Evolutionary conservation across 148 eudicot genomes (phyloP), one percentile per base, ranked within the genome.

Genomic region (Chenopodium suecicum): DNA sequence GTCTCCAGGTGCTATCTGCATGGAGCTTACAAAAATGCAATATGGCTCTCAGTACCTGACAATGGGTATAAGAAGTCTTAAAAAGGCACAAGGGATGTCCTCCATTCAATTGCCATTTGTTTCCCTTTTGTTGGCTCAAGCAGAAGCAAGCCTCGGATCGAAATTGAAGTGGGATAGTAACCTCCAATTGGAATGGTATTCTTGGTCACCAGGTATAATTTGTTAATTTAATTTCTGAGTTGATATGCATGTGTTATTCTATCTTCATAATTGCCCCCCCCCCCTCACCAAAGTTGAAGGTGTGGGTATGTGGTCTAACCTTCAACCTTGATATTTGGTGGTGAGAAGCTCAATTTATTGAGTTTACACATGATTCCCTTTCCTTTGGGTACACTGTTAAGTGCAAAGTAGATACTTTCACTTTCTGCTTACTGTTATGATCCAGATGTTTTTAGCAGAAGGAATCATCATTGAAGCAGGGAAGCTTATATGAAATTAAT

Each of bases 131-230:
- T 88, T 95, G 80, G 98, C 93, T 79, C 98, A 93, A 88, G 97
- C 94, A 54, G 98, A 95, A 90, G 98, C 86, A 82, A 95, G 97
- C 87, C 88, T 92, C 44, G 97, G 96, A 86, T 91, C 92, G 25
- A 91, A 89, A 82, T 78, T 54, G 20, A 91, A 92, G 80, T 95
- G 98, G 98, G 92, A 90, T 82, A 86, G 78, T 29, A 88, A 84
- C 82, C 89, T 93, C 77, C 85, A 81, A 54, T 87, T 85, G 80
- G 98, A 95, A 89, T 93, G 92, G 94, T 85, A 83, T 81, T 87
- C 93, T 63, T 95, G 98, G 98, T 89, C 92, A 65, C 85, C 93
- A 95, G 98, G 98, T 95, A 79, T 77, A 79, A 73, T 62, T 82
- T 80, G n/a, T 50, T 54, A 44, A 41, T 34, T 67, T 13, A 66